Conservation (phyloP, 2,329 filamentous ascomycete species). For the Alternaria burnsii region DNA sequence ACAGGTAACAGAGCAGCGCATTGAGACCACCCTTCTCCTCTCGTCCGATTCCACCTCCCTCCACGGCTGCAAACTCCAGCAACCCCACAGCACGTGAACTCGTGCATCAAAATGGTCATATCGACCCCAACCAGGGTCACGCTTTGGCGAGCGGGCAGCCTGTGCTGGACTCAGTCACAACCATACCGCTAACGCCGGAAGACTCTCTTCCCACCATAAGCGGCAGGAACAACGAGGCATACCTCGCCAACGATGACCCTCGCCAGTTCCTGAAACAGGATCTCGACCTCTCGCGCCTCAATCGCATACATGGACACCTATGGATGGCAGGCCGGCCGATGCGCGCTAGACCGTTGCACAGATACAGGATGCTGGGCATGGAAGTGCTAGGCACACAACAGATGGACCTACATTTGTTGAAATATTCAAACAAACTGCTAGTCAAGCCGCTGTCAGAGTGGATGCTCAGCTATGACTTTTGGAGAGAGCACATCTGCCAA, state of each 20-base stretch:
- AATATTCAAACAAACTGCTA: slow-evolving; percentile 41
- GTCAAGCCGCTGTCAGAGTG: slow-evolving; percentile 48
- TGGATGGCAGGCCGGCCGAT: slow-evolving; percentile 51
- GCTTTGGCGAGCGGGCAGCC: slow-evolving; percentile 20
- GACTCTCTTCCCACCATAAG: slow-evolving; percentile 48
- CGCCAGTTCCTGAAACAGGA: slow-evolving; percentile 37
- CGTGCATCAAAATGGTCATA: background rate
- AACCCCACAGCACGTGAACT: slow-evolving; percentile 8
- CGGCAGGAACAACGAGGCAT: slow-evolving; percentile 24
- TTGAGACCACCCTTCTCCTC: slow-evolving; percentile 38
- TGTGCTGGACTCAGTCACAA: slow-evolving; percentile 30
- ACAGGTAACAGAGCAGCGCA: slow-evolving; percentile 2
- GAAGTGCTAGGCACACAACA: slow-evolving; percentile 44
- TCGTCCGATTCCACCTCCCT: slow-evolving; percentile 32
- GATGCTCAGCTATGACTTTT: slow-evolving; percentile 42
- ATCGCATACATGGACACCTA: slow-evolving; percentile 44
- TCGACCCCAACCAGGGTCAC: background rate
- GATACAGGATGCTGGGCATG: slow-evolving; percentile 48
- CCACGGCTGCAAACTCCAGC: background rate
- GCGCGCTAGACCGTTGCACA: slow-evolving; percentile 46
- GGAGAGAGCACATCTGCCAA: slow-evolving; percentile 35
- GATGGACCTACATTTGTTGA: slow-evolving; percentile 49
- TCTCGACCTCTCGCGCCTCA: slow-evolving; percentile 42
- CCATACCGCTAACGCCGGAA: slow-evolving; percentile 31
- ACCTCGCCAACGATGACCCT: slow-evolving; percentile 39